Percentiles rank a stretch among this genome's conserved stretches.
phyloP scores from a whole-genome alignment of 345 rosid species.

The Acer saccharum region DNA sequence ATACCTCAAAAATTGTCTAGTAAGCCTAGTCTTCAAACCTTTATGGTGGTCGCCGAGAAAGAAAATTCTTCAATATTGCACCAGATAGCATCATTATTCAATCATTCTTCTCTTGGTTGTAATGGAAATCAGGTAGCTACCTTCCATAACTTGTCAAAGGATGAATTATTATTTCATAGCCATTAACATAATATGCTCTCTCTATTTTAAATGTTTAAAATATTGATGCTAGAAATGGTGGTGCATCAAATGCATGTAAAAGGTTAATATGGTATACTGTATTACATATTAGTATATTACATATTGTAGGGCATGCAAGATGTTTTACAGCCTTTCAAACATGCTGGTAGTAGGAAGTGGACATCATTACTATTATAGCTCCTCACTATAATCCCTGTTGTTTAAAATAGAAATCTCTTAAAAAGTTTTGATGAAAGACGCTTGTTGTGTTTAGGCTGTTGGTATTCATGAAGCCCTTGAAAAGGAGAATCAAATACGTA shows the following conservation, averaged over 20 bases:
- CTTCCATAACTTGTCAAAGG: neutral
- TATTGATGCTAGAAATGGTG: neutral
- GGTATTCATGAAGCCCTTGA: slow-evolving; percentile 78
- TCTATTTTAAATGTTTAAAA: neutral
- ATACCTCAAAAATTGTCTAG: slow-evolving; percentile 54
- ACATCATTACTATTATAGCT: neutral
- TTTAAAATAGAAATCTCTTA: slow-evolving; percentile 15
- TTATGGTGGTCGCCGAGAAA: slow-evolving; percentile 79
- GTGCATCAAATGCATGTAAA: neutral
- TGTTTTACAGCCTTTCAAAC: neutral
- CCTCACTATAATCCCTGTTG: slow-evolving; percentile 10
- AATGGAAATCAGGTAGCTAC: slow-evolving; percentile 59
- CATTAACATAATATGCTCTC: neutral
- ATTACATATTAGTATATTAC: too few relatives aligned
- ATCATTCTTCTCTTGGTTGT: slow-evolving; percentile 43
- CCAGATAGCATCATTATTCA: slow-evolving; percentile 47
- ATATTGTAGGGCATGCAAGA: neutral
- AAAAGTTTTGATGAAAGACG: slow-evolving; percentile 15
- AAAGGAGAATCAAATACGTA: slow-evolving; percentile 72
- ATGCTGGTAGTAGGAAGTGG: neutral
- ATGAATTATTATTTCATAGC: neutral
- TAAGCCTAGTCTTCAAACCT: slow-evolving; percentile 60
- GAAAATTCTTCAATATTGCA: slow-evolving; percentile 48
- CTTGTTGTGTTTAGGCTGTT: slow-evolving; percentile 47
- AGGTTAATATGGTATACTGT: neutral